phyloP scores from a whole-genome alignment of 257 asterid species.

The Solanum sejunctum region DNA sequence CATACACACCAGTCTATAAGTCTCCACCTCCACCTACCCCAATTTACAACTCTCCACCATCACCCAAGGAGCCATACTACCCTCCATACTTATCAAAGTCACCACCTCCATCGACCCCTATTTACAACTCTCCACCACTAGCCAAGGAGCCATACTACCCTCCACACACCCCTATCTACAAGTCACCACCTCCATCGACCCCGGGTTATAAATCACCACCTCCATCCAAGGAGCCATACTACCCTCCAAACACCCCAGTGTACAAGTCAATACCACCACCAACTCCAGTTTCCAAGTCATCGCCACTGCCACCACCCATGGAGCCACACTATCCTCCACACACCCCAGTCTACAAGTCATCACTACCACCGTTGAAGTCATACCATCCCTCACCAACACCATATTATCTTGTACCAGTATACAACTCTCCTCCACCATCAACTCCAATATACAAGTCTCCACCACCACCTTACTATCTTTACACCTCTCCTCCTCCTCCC shows the following conservation, averaged over 20 bases:
- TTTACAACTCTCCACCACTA: neutral
- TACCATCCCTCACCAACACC: neutral
- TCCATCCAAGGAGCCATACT: neutral
- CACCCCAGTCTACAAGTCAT: neutral
- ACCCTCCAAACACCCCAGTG: neutral
- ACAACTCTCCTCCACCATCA: neutral
- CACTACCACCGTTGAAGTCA: neutral
- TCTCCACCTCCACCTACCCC: neutral
- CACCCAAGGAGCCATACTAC: neutral
- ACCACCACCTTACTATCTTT: neutral
- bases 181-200: neutral
- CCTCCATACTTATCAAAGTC: too few species aligned
- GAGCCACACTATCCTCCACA: neutral
- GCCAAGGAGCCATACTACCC: neutral
- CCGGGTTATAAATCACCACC: neutral
- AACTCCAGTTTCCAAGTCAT: neutral
- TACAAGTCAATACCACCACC: neutral
- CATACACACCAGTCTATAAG: neutral
- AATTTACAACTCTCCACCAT: neutral
- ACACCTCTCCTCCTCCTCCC: neutral
- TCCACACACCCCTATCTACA: neutral
- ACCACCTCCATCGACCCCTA: too few species aligned
- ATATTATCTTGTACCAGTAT: neutral
- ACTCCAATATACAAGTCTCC: neutral
- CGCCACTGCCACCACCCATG: neutral